Conservation (phyloP, 2,329 filamentous ascomycete genomes). For the Chalara sp. region DNA sequence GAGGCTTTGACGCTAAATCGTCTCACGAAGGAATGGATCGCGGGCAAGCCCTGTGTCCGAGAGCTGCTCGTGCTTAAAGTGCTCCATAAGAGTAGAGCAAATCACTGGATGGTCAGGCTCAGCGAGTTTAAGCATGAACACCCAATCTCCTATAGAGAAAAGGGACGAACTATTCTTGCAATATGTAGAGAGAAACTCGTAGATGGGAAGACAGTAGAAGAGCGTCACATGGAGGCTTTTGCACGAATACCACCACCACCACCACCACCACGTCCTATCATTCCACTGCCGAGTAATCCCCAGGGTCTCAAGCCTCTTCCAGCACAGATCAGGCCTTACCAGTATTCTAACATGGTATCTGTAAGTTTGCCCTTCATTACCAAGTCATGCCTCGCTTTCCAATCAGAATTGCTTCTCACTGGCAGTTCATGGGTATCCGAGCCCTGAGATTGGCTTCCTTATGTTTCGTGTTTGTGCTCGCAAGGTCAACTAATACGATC, state of each 20-base stretch:
- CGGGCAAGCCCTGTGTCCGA: constrained; percentile 7
- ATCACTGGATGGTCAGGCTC: constrained; percentile 15
- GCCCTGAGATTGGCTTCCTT: neutral
- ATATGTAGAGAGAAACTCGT: constrained; percentile 19
- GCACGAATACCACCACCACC: too few relatives aligned
- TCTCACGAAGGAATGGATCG: constrained; percentile 5
- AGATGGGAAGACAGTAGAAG: constrained; percentile 10
- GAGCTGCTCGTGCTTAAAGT: constrained; percentile 20
- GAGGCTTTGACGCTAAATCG: constrained; percentile 12
- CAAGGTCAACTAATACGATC: too few relatives aligned
- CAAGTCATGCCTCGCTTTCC: neutral
- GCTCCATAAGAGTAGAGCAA: constrained; percentile 14
- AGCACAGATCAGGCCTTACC: too few relatives aligned
- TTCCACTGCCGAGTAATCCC: too few relatives aligned
- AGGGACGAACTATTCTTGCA: constrained; percentile 14
- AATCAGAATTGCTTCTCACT: neutral
- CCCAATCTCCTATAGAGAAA: neutral
- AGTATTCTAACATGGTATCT: too few relatives aligned
- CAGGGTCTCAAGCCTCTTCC: too few relatives aligned
- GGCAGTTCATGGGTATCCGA: neutral
- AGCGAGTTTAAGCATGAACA: constrained; percentile 2
- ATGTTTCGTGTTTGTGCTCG: too few relatives aligned
- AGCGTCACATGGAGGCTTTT: neutral
- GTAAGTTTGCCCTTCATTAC: neutral
- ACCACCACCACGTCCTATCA: too few relatives aligned